A percentile compares a stretch with the other conserved stretches of the same genome.
Evolutionary conservation across 1,284 basidiomycete genomes (phyloP).

Genomic region (Irpex sp.): DNA sequence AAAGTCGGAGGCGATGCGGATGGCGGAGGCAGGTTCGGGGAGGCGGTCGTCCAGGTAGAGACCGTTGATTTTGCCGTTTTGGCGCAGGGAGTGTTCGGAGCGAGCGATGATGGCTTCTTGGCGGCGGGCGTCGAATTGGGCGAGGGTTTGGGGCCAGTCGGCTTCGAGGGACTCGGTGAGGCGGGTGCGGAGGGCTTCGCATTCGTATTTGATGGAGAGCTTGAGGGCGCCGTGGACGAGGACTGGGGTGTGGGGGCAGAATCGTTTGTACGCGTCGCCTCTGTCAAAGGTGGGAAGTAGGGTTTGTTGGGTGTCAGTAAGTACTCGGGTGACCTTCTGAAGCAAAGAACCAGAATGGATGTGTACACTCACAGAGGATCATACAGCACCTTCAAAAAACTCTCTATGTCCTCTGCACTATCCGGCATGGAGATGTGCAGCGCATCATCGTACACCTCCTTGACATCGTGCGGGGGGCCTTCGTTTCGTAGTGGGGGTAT

Average conservation of each 20-base stretch:
- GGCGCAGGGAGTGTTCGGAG: conserved; percentile 28
- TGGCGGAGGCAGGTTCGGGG: conserved; percentile 31
- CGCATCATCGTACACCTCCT: conserved; percentile 28
- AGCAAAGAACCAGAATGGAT: not conserved
- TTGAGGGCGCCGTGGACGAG: conserved; percentile 29
- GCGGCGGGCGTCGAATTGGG: conserved; percentile 30
- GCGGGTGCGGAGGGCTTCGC: conserved; percentile 26
- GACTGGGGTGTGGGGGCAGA: conserved; percentile 30
- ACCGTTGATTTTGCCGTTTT: conserved; percentile 27
- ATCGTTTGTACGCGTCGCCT: conserved; percentile 29
- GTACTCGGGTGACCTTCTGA: not conserved
- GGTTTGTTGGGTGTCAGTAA: not conserved
- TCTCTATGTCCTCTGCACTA: conserved; percentile 25
- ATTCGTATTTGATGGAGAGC: conserved; percentile 32
- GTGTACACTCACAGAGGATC: conserved; percentile 28
- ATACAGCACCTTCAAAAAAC: conserved; percentile 28
- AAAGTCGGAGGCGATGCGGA: conserved; percentile 30
- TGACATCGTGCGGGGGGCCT: conserved; percentile 14
- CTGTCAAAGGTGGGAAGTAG: conserved; percentile 11
- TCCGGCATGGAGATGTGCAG: conserved; percentile 30
- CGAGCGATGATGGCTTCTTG: conserved; percentile 27
- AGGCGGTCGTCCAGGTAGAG: conserved; percentile 31
- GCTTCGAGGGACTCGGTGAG: conserved; percentile 30
- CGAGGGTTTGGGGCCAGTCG: conserved; percentile 32
- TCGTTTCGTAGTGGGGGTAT: conserved; percentile 21